Base-by-base conservation (phyloP, 352 stramenopile species). In the Pythium chondricola region DNA sequence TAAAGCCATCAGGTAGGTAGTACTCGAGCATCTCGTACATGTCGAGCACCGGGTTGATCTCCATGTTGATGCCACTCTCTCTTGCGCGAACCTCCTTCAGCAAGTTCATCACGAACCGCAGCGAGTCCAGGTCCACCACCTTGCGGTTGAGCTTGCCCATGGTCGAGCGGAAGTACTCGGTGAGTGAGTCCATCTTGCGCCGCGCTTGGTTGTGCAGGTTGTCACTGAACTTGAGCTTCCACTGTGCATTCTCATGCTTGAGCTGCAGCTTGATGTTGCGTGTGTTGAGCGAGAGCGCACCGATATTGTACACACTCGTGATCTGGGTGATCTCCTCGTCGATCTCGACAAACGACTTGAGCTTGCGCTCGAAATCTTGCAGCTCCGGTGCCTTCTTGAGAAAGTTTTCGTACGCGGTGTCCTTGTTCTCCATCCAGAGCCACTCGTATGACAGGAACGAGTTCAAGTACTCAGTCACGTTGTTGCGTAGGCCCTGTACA, bases 11-110 rank as follows among this genome's bases (percentile, higher is more conserved):
- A 3, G 91, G 86, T 2, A 97, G 37, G 50, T 96, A 97, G 32
- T 92, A 93, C 61, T 97, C 88, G 17, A 98, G 78, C 91, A 99
- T 97, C 46, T 93, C 87, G 74, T 99, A 99, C 96, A 99, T 98
- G 42, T 98, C 95, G 43, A 99, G 80, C 35, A 99, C 95, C 3
- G 96, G 95, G 37, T 95, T 94, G 53, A 99, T 98, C 62, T 99
- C 96, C 85, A 98, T 98, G 40, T 98, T 97, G 65, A 99, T 99
- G 6, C 87, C 93, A 41, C 91, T 98, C 54, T 99, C 96, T 21
- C 95, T 83, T 17, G 96, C 88, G n/a, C 96, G 89, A 14, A 99
- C 92, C 69, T 99, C 95, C 52, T 97, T 96, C 1, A 99, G 75
- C 30, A 99, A 52, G 55, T 97, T 92, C 96, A 99, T 99, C 38